Evolutionary conservation across 768 basidiomycete species (phyloP).

Genomic region (Nidularia pulvinata): DNA sequence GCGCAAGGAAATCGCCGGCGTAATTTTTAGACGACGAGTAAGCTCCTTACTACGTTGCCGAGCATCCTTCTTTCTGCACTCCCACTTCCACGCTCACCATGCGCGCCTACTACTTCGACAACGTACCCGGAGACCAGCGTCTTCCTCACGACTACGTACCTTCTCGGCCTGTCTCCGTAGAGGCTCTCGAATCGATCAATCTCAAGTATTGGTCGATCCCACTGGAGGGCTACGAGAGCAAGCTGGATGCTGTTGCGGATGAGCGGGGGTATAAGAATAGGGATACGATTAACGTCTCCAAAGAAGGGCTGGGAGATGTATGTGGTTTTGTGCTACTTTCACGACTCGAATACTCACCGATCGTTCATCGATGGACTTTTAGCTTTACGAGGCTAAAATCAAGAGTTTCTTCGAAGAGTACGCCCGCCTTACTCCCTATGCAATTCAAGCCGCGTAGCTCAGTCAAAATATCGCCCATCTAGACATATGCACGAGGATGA

Average conservation of each 20-base stretch:
- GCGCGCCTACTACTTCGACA: slow-evolving; percentile 78
- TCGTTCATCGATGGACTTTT: neutral
- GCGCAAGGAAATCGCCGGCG: no score
- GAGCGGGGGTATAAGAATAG: slow-evolving; percentile 81
- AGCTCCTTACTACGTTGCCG: no score
- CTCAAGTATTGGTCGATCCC: slow-evolving; percentile 72
- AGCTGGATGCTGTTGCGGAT: slow-evolving; percentile 62
- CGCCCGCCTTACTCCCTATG: slow-evolving; percentile 15
- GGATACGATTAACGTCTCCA: slow-evolving; percentile 78
- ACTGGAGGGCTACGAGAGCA: slow-evolving; percentile 52
- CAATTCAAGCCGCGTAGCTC: neutral
- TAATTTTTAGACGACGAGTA: no score
- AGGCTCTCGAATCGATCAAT: slow-evolving; percentile 53
- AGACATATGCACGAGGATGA: slow-evolving; percentile 97
- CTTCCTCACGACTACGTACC: slow-evolving; percentile 72
- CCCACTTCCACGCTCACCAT: slow-evolving; percentile 26
- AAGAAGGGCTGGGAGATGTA: slow-evolving; percentile 77
- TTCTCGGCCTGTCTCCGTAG: slow-evolving; percentile 48
- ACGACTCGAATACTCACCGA: neutral
- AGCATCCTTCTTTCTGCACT: no score
- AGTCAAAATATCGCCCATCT: neutral
- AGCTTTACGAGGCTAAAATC: slow-evolving; percentile 78
- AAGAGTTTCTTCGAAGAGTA: slow-evolving; percentile 86
- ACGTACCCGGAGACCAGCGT: slow-evolving; percentile 80
- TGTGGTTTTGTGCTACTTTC: slow-evolving; percentile 9